phyloP scores from a whole-genome alignment of 2,329 filamentous ascomycete species.

The Penicillium psychrosexuale region DNA sequence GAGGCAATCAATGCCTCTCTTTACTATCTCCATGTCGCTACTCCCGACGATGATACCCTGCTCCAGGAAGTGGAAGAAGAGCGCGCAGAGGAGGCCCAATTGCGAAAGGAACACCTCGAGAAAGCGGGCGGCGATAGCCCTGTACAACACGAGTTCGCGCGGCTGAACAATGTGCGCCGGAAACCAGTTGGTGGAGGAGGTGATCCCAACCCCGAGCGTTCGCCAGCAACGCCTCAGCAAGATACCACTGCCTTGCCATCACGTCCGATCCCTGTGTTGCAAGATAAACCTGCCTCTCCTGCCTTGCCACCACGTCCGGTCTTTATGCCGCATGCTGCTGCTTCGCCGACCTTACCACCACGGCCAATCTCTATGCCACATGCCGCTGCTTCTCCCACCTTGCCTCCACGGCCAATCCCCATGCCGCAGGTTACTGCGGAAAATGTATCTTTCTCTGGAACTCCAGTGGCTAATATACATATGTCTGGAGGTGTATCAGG shows the following conservation, averaged over 20 bases:
- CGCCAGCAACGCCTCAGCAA: neutral
- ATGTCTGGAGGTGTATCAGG: neutral
- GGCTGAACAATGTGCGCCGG: slow-evolving; percentile 39
- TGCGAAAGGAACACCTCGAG: slow-evolving; percentile 25
- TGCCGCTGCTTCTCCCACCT: slow-evolving; percentile 11
- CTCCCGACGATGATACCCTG: slow-evolving; percentile 54
- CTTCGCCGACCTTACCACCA: slow-evolving; percentile 20
- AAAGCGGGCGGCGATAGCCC: slow-evolving; percentile 21
- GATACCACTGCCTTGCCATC: slow-evolving; percentile 18
- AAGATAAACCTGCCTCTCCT: slow-evolving; percentile 14
- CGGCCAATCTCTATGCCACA: slow-evolving; percentile 18
- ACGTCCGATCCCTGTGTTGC: slow-evolving; percentile 16
- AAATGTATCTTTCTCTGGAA: slow-evolving; percentile 21
- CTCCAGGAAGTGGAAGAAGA: slow-evolving; percentile 41
- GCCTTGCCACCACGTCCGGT: slow-evolving; percentile 20
- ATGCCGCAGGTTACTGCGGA: slow-evolving; percentile 21
- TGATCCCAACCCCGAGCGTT: slow-evolving; percentile 4
- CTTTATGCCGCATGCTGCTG: neutral
- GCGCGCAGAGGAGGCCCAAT: slow-evolving; percentile 28
- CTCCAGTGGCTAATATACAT: slow-evolving; percentile 12
- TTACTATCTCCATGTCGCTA: slow-evolving; percentile 84
- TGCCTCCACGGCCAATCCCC: slow-evolving; percentile 20
- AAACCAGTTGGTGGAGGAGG: slow-evolving; percentile 34
- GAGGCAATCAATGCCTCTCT: slow-evolving; percentile 83
- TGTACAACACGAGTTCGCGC: slow-evolving; percentile 28